phyloP scores from a whole-genome alignment of 805 yeast genomes.

The Scheffersomyces lignosus region DNA sequence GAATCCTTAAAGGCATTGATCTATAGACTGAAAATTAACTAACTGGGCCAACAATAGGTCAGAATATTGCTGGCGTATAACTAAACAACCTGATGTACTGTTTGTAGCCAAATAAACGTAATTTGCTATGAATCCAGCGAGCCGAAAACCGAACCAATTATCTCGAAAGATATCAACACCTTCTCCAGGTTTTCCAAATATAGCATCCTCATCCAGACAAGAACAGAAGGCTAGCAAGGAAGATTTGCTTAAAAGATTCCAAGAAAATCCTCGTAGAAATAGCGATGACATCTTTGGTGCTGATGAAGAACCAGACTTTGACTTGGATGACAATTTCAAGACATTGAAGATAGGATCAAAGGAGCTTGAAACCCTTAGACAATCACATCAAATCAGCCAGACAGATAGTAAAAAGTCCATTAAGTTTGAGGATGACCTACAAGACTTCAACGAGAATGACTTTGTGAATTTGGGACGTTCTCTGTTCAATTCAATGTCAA shows the following conservation, averaged over 20 bases:
- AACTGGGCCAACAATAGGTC: no score
- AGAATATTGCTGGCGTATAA: no score
- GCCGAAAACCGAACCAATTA: conserved; percentile 6
- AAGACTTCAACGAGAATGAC: conserved; percentile 3
- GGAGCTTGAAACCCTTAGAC: conserved; percentile 9
- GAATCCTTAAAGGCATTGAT: no score
- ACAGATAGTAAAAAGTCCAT: not conserved
- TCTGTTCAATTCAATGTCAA: conserved; percentile 22
- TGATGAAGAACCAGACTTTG: conserved; percentile 15
- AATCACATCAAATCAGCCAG: not conserved
- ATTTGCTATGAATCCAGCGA: conserved; percentile 6
- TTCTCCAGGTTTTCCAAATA: conserved; percentile 7
- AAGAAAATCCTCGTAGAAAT: conserved; percentile 14
- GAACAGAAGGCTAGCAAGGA: conserved; percentile 8
- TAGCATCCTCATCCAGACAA: not conserved
- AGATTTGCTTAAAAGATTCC: conserved; percentile 23
- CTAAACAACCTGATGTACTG: no score
- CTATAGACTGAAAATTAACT: no score
- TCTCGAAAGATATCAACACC: conserved; percentile 10
- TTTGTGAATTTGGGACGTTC: conserved; percentile 10
- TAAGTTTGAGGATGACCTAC: conserved; percentile 6
- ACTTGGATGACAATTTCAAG: conserved; percentile 26
- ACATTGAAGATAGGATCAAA: conserved; percentile 16
- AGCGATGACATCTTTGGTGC: conserved; percentile 29
- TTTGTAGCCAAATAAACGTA: no score